Percentiles rank a stretch among this genome's conserved stretches.
Evolutionary conservation across 768 basidiomycete species (phyloP).

Genomic region (Russula ochroleuca): DNA sequence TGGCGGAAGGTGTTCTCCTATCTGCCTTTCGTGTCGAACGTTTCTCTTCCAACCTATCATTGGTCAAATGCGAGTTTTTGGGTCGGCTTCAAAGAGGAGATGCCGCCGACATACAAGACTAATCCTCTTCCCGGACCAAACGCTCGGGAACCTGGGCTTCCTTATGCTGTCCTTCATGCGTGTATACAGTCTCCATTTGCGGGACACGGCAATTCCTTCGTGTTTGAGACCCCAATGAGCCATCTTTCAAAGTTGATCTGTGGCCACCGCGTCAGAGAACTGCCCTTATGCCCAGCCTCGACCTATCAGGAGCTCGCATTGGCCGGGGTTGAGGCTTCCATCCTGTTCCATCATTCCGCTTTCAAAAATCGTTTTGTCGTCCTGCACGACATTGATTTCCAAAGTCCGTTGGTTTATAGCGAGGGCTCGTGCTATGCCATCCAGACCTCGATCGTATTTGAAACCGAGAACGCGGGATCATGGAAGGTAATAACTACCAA

Average conservation of each 20-base stretch:
- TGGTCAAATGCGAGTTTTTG: conserved; percentile 55
- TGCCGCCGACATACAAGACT: neutral
- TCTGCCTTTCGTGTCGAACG: conserved; percentile 37
- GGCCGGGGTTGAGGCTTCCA: conserved; percentile 42
- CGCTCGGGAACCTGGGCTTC: conserved; percentile 28
- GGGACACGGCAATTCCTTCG: conserved; percentile 37
- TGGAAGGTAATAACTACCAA: conserved; percentile 47
- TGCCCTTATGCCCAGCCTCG: conserved; percentile 59
- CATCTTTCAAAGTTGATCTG: conserved; percentile 43
- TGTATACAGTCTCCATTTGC: conserved; percentile 34
- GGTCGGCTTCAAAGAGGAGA: conserved; percentile 44
- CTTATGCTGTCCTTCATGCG: conserved; percentile 35
- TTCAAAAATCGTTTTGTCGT: conserved; percentile 37
- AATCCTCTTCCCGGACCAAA: neutral
- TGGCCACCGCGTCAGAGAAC: conserved; percentile 51
- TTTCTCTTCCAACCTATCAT: conserved; percentile 62
- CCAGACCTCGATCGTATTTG: conserved; percentile 39
- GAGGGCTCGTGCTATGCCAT: conserved; percentile 35
- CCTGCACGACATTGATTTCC: conserved; percentile 45
- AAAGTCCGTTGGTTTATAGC: conserved; percentile 51
- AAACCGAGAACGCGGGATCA: conserved; percentile 36
- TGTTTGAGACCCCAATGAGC: conserved; percentile 52
- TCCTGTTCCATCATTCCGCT: conserved; percentile 32
- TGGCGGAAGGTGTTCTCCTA: conserved; percentile 57
- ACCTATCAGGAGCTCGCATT: conserved; percentile 57